Evolutionary conservation across 2,329 filamentous ascomycete species (phyloP).

Genomic region (Cryphonectria nitschkei): DNA sequence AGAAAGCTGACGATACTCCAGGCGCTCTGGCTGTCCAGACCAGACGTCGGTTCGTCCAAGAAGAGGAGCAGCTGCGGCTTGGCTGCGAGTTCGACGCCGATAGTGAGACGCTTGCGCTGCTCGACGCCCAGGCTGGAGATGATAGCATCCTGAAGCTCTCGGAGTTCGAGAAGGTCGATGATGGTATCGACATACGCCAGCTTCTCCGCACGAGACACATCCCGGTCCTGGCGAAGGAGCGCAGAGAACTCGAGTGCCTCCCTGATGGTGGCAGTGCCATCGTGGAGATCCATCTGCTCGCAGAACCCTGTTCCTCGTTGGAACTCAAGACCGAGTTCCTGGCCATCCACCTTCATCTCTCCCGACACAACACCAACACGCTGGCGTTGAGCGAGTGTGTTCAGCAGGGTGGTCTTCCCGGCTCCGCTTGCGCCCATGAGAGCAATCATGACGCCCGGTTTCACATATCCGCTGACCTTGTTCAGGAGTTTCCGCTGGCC

Average conservation of each 20-base stretch:
- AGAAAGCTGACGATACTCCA: conserved; percentile 74
- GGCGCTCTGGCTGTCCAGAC: conserved; percentile 73
- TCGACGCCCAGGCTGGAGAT: conserved; percentile 66
- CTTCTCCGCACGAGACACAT: conserved; percentile 63
- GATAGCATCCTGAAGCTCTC: conserved; percentile 68
- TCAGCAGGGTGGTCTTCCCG: conserved; percentile 82
- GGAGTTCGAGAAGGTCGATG: conserved; percentile 70
- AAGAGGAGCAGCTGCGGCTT: conserved; percentile 74
- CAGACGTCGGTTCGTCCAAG: conserved; percentile 76
- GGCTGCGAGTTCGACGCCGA: conserved; percentile 75
- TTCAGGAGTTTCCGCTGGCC: conserved; percentile 47
- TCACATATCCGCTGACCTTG: conserved; percentile 74
- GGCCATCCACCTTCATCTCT: conserved; percentile 58
- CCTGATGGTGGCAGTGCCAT: conserved; percentile 67
- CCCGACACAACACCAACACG: conserved; percentile 65
- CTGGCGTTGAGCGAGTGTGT: conserved; percentile 75
- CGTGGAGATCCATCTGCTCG: conserved; percentile 72
- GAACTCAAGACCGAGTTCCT: conserved; percentile 64
- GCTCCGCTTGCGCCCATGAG: conserved; percentile 82
- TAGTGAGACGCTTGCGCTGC: conserved; percentile 64
- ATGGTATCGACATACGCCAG: conserved; percentile 71
- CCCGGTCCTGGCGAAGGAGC: conserved; percentile 64
- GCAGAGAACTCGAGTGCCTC: conserved; percentile 71
- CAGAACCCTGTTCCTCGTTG: conserved; percentile 73
- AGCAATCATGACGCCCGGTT: conserved; percentile 79